Percentiles rank a stretch among this genome's conserved stretches.
Evolutionary conservation across 768 basidiomycete species (phyloP).

Genomic region (Coprinopsis sp.): DNA sequence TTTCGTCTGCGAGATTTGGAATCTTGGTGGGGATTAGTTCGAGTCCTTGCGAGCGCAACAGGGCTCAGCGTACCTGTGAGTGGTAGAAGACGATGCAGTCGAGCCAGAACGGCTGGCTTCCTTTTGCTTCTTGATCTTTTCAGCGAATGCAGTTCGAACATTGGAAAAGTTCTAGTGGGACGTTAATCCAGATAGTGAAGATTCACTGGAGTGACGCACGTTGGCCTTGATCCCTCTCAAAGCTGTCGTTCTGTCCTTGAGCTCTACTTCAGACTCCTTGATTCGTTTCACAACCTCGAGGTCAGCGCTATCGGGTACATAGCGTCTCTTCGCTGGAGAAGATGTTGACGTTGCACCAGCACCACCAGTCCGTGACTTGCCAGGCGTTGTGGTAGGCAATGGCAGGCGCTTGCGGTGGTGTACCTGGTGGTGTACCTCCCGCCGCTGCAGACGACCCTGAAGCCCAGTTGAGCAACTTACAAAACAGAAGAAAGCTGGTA

Average conservation of each 20-base stretch:
- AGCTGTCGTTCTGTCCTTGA: conserved; percentile 78
- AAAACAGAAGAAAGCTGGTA: not conserved
- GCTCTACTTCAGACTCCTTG: conserved; percentile 67
- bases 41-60: not conserved
- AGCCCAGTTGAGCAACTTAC: not conserved
- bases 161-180: conserved; percentile 71
- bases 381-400: conserved; percentile 20
- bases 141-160: conserved; percentile 59
- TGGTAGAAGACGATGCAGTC: conserved; percentile 30
- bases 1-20: conserved; percentile 57
- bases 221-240: conserved; percentile 80
- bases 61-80: conserved; percentile 33
- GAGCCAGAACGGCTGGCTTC: conserved; percentile 56
- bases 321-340: conserved; percentile 66
- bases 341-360: conserved; percentile 29
- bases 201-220: conserved; percentile 43
- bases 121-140: conserved; percentile 75
- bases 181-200: not conserved
- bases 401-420: conserved; percentile 30
- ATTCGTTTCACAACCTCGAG: conserved; percentile 86
- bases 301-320: conserved; percentile 74
- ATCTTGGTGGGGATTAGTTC: conserved; percentile 29
- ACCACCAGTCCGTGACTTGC: not conserved
- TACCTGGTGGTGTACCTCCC: conserved; percentile 51
- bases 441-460: conserved; percentile 13